Evolutionary conservation across 129 eudicot species (phyloP).

Genomic region (Flaveria robusta): DNA sequence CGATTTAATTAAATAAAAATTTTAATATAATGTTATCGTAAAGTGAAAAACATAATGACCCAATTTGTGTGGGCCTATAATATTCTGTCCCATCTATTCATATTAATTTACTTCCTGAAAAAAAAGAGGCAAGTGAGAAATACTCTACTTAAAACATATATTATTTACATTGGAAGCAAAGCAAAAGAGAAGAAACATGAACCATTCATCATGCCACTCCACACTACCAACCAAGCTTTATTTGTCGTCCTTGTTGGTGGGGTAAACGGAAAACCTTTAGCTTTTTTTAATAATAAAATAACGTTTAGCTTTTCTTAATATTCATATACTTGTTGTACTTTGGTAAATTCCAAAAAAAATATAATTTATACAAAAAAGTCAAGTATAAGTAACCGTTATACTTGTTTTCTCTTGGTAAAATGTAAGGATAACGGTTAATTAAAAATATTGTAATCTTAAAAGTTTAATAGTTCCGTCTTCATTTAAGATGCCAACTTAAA

Average conservation of each 20-base stretch:
- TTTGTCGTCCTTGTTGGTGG: neutral
- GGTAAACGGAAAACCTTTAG: neutral
- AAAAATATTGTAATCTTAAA: too few species aligned
- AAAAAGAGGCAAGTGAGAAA: neutral
- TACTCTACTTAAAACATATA: neutral
- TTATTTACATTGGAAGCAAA: constrained; percentile 12
- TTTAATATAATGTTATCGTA: neutral
- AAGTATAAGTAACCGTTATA: too few species aligned
- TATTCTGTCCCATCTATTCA: neutral
- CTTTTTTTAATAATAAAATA: neutral
- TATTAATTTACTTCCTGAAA: neutral
- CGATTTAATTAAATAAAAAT: too few species aligned
- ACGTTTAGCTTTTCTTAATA: too few species aligned
- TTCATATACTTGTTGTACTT: too few species aligned
- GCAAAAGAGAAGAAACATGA: neutral
- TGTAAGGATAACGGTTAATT: too few species aligned
- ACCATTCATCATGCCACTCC: constrained; percentile 14
- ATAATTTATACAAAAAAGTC: too few species aligned
- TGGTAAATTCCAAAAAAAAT: too few species aligned
- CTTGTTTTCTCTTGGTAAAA: too few species aligned
- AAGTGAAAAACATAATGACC: neutral
- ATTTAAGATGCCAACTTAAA: too few species aligned
- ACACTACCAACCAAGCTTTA: constrained; percentile 12
- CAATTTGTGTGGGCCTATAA: neutral
- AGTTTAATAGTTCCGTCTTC: too few species aligned